Base-by-base conservation (phyloP, 352 stramenopile genomes). In the Globisporangium sylvaticum region DNA sequence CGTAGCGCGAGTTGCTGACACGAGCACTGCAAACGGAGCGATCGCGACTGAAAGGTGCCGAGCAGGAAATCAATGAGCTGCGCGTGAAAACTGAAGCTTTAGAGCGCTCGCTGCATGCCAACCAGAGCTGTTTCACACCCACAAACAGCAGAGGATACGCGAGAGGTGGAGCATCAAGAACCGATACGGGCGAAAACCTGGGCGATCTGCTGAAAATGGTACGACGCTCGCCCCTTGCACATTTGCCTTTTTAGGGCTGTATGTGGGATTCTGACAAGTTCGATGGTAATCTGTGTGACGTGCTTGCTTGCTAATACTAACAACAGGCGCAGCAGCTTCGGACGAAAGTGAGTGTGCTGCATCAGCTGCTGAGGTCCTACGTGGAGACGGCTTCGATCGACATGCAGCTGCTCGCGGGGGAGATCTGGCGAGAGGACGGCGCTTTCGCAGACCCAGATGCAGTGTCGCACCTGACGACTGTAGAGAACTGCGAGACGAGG, bases 301-400 rank as follows among this genome's bases (percentile, higher is more conserved):
- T 20, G 34, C 22, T 32, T 22, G 54, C 34, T 59, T n/a, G 18
- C 3, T 25, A 34, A 27, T 63, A 15, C 20, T 50, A n/a, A 39
- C 46, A n/a, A 31, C 39, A 87, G 79, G 60, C 75, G 46, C 63
- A 58, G 3, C 66, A 73, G 57, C 72, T 85, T 18, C 71, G 71
- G 10, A 25, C 37, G 6, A 74, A 62, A 52, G 24, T 83, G 34
- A 22, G 48, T 4, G 69, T 72, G 25, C 67, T 88, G 4, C 75
- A 63, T 18, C 60, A 73, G 10, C 53, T 87, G 7, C 37, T 87
- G 29, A 58, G 71, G 22, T 59, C 64, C 5, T 87, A 76, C 61
- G 61, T 71, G 29, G 71, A 77, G 56, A 83, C 68, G 24, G 76
- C 71, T 46, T 50, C 29, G 20, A 62, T 85, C 39, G 67, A 87